These are phyloP conservation scores for Cyclocybe cylindracea DNA, from an alignment of 768 basidiomycete species.

Conservation along the genomic window DNA sequence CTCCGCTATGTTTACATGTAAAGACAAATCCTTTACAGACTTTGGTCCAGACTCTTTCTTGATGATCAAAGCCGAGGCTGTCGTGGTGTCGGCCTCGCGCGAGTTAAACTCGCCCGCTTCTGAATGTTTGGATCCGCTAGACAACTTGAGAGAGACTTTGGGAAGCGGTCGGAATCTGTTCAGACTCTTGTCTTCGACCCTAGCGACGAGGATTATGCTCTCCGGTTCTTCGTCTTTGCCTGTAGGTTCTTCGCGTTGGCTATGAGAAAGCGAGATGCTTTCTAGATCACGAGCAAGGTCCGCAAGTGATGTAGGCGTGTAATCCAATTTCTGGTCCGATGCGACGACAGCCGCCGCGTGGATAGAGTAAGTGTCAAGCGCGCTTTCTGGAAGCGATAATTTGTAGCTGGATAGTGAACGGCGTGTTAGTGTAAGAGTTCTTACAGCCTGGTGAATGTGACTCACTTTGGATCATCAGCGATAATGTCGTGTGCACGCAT, in stretches of 20 bases:
- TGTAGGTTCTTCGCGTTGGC: neutral
- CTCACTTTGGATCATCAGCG: constrained; percentile 7
- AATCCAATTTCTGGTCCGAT: neutral
- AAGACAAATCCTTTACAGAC: neutral
- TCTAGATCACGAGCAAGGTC: neutral
- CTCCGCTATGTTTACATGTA: no score
- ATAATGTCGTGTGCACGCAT: constrained; percentile 15
- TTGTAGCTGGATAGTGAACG: neutral
- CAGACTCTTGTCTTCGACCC: neutral
- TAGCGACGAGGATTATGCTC: neutral
- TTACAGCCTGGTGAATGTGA: neutral
- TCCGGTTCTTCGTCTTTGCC: neutral
- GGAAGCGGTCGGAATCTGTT: neutral
- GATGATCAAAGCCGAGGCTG: neutral
- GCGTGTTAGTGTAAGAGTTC: neutral
- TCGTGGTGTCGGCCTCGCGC: neutral
- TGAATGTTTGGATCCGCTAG: neutral
- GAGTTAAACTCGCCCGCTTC: neutral
- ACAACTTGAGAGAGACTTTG: neutral
- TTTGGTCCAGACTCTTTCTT: neutral
- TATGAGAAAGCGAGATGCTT: neutral
- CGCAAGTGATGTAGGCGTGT: neutral
- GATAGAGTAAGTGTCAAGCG: constrained; percentile 8
- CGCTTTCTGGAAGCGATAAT: constrained; percentile 5
- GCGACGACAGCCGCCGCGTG: constrained; percentile 3